phyloP scores from a whole-genome alignment of 495 filamentous ascomycete genomes.

The Polyplosphaeria fusca region DNA sequence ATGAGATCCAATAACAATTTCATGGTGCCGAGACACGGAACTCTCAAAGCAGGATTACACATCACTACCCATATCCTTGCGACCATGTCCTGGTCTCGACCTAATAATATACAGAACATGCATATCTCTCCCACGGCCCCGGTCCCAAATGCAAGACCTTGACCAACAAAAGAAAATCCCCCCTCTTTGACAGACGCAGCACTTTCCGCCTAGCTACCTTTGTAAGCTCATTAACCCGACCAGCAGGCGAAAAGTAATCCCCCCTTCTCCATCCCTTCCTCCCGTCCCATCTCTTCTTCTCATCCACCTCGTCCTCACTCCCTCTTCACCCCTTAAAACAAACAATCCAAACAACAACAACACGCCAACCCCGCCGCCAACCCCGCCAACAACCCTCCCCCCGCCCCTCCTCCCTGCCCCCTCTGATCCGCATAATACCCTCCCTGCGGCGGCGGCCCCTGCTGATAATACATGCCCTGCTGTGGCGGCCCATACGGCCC shows the following conservation, averaged over 20 bases:
- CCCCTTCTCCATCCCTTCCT: neutral
- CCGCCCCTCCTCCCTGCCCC: conserved; percentile 33
- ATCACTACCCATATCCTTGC: neutral
- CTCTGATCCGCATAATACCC: conserved; percentile 46
- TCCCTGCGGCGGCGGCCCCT: conserved; percentile 33
- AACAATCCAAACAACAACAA: conserved; percentile 56
- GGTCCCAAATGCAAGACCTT: too few relatives aligned
- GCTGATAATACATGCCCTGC: conserved; percentile 40
- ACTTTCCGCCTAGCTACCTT: neutral
- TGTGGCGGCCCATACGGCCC: conserved; percentile 39
- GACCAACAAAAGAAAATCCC: too few relatives aligned
- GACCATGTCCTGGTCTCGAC: neutral
- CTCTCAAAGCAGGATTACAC: too few relatives aligned
- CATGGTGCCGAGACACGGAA: too few relatives aligned
- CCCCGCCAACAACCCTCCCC: conserved; percentile 47
- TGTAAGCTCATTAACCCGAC: conserved; percentile 4
- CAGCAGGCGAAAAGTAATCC: conserved; percentile 8
- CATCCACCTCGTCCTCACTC: neutral
- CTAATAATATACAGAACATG: too few relatives aligned
- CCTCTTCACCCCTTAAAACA: conserved; percentile 42
- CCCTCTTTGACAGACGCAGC: neutral
- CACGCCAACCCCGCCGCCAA: conserved; percentile 51
- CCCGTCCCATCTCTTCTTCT: conserved; percentile 3
- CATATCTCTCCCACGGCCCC: too few relatives aligned
- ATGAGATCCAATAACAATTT: too few relatives aligned